Conservation (phyloP, 2,329 filamentous ascomycete genomes). For the Cercospora nicotianae region DNA sequence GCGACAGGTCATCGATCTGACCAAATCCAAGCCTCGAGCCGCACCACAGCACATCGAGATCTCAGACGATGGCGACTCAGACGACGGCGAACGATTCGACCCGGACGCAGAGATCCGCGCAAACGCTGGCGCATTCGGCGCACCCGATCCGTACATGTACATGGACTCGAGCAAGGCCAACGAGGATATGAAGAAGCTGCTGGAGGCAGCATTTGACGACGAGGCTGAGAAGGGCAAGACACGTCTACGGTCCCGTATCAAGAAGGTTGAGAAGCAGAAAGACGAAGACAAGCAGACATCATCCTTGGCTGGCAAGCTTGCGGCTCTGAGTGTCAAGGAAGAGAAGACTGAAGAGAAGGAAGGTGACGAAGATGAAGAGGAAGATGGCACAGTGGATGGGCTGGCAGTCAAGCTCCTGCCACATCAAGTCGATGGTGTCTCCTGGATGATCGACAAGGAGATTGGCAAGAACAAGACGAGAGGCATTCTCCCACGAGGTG, state of each 20-base stretch:
- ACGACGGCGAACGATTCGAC: conserved; percentile 48
- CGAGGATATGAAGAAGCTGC: conserved; percentile 75
- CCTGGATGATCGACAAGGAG: conserved; percentile 94
- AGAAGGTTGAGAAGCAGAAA: conserved; percentile 40
- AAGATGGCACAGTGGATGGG: conserved; percentile 70
- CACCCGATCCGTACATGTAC: conserved; percentile 59
- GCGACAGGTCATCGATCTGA: conserved; percentile 53
- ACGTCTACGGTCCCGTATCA: conserved; percentile 47
- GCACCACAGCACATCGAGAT: conserved; percentile 4
- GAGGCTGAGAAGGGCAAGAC: conserved; percentile 59
- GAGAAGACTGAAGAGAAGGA: conserved; percentile 46
- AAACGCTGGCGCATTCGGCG: conserved; percentile 52
- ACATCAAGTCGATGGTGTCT: conserved; percentile 89
- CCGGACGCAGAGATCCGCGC: conserved; percentile 49
- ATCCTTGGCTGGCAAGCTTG: conserved; percentile 47
- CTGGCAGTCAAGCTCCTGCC: conserved; percentile 85
- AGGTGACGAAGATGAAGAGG: conserved; percentile 49
- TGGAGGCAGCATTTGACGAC: conserved; percentile 78
- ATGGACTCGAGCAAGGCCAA: conserved; percentile 71
- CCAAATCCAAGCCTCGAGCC: conserved; percentile 26
- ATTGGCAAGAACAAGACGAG: conserved; percentile 82
- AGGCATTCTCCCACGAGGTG: conserved; percentile 77
- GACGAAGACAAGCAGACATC: conserved; percentile 39
- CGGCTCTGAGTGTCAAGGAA: conserved; percentile 48
- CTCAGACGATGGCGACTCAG: conserved; percentile 32